Evolutionary conservation across 805 yeast species (phyloP).

Genomic region (Candida maesae): DNA sequence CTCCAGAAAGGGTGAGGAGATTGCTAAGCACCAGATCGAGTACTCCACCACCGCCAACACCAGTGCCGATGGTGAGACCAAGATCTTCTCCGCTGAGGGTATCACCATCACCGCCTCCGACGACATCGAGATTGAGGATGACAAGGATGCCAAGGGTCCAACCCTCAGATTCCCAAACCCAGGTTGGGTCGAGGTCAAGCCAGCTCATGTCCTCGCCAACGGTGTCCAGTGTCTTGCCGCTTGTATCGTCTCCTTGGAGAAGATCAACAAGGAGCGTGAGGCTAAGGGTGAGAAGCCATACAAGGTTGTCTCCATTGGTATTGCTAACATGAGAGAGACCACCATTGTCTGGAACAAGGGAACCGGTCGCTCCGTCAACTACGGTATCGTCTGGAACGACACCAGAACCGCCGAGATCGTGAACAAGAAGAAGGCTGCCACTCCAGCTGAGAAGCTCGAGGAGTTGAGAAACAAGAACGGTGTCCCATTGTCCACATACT

Average conservation of each 20-base stretch:
- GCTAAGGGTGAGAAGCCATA: constrained; percentile 47
- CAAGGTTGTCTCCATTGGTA: constrained; percentile 71
- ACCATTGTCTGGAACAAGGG: constrained; percentile 80
- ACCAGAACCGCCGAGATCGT: constrained; percentile 78
- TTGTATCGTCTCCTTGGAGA: constrained; percentile 53
- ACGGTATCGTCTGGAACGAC: constrained; percentile 95
- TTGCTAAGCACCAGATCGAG: constrained; percentile 88
- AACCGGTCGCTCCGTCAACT: constrained; percentile 81
- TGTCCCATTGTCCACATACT: constrained; percentile 85
- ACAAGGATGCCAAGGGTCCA: constrained; percentile 45
- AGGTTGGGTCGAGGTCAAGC: constrained; percentile 95
- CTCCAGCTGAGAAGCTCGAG: constrained; percentile 52
- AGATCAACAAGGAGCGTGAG: constrained; percentile 47
- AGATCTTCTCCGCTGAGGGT: constrained; percentile 73
- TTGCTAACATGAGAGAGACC: constrained; percentile 96
- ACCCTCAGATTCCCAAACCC: constrained; percentile 76
- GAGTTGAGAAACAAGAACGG: constrained; percentile 68
- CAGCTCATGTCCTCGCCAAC: constrained; percentile 73
- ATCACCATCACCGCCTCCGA: constrained; percentile 55
- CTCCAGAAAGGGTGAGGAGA: constrained; percentile 65
- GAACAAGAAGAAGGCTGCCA: constrained; percentile 51
- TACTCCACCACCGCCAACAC: constrained; percentile 67
- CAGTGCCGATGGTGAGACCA: constrained; percentile 43
- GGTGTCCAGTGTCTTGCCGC: constrained; percentile 76
- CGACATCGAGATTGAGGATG: constrained; percentile 60